Evolutionary conservation across 306 rosid genomes (phyloP).

Genomic region (Prinsepia uniflora): DNA sequence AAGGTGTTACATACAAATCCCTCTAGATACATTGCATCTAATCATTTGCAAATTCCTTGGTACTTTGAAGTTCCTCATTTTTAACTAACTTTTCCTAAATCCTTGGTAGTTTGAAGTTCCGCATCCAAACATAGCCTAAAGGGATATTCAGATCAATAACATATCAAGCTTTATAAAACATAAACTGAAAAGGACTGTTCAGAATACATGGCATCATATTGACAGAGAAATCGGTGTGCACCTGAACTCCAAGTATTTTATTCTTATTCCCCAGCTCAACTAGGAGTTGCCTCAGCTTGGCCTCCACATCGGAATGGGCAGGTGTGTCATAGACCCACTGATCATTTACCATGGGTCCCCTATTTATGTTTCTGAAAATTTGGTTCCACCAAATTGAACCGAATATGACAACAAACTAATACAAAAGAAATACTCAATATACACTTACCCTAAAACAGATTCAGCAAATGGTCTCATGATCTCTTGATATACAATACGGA

Average conservation of each 20-base stretch:
- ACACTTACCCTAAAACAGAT: slow-evolving; percentile 78
- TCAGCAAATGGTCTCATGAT: slow-evolving; percentile 99
- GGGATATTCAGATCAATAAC: background rate
- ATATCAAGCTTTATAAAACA: background rate
- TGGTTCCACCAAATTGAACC: slow-evolving; percentile 35
- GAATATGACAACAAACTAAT: slow-evolving; percentile 17
- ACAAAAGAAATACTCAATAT: slow-evolving; percentile 13
- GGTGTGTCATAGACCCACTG: slow-evolving; percentile 81
- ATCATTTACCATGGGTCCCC: slow-evolving; percentile 70
- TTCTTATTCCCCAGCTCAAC: slow-evolving; percentile 67
- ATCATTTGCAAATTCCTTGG: too few species aligned
- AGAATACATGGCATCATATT: background rate
- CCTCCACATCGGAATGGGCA: slow-evolving; percentile 71
- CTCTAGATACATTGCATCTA: too few species aligned
- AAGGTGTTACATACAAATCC: too few species aligned
- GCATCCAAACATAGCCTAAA: too few species aligned
- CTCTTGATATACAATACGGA: slow-evolving; percentile 71
- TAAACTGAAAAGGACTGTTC: background rate
- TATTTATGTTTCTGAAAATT: slow-evolving; percentile 54
- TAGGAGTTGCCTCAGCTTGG: slow-evolving; percentile 73
- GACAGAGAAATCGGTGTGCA: slow-evolving; percentile 14
- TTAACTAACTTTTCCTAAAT: too few species aligned
- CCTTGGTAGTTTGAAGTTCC: too few species aligned
- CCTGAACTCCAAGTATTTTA: slow-evolving; percentile 98
- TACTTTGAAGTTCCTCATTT: too few species aligned